Percentiles rank a stretch among this genome's conserved stretches.
Evolutionary conservation across 495 filamentous ascomycete species (phyloP).

Genomic region (Amorphotheca resinae): DNA sequence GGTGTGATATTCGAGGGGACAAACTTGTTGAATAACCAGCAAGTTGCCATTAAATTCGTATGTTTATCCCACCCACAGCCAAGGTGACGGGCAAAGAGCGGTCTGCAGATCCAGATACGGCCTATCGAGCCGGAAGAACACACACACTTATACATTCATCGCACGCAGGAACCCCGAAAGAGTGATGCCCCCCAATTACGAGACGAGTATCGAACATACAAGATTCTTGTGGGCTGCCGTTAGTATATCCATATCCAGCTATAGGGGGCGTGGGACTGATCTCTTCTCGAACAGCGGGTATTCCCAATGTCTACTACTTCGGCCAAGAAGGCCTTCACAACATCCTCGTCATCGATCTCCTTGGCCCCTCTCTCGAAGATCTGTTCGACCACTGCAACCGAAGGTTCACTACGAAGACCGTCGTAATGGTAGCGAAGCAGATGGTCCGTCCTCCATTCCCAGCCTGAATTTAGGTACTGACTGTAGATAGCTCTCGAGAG

Average conservation of each 20-base stretch:
- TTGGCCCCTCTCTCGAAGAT: conserved; percentile 92
- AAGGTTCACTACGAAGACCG: conserved; percentile 91
- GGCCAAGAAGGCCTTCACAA: conserved; percentile 98
- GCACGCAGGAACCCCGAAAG: conserved; percentile 80
- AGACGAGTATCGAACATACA: conserved; percentile 99
- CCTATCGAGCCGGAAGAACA: not conserved
- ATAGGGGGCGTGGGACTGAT: conserved; percentile 8
- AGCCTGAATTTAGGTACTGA: conserved; percentile 2
- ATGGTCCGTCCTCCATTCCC: conserved; percentile 52
- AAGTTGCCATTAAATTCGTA: conserved; percentile 99
- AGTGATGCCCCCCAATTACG: conserved; percentile 96
- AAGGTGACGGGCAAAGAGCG: not conserved
- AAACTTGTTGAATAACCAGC: conserved; percentile 97
- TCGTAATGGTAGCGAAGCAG: conserved; percentile 99
- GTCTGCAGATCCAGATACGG: not conserved
- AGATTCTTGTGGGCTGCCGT: conserved; percentile 98
- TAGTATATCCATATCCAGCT: conserved; percentile 34
- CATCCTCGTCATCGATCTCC: conserved; percentile 95
- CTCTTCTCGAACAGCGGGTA: conserved; percentile 66
- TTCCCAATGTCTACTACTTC: conserved; percentile 99
- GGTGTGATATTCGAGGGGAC: conserved; percentile 99
- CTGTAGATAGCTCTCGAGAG: conserved; percentile 63
- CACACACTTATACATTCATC: not conserved
- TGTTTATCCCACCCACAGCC: conserved; percentile 26
- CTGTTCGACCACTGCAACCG: conserved; percentile 97